These are phyloP conservation scores for Xerocomus spinulosus DNA, from an alignment of 768 basidiomycete species.

Conservation along the genomic window DNA sequence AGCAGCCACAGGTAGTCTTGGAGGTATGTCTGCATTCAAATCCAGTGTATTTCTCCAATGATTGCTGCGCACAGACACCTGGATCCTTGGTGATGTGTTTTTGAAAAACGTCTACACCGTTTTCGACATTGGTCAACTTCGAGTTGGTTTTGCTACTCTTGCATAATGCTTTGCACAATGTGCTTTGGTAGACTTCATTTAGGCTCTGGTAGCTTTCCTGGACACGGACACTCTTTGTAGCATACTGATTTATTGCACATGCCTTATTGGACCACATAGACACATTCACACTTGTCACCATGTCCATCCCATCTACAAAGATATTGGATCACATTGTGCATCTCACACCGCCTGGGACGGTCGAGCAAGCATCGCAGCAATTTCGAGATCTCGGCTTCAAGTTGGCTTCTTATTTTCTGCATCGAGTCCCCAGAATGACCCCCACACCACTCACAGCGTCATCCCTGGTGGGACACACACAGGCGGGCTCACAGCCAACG, in stretches of 20 bases:
- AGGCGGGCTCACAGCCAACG: slow-evolving; percentile 59
- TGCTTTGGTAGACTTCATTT: not conserved
- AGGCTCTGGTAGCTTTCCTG: slow-evolving; percentile 1
- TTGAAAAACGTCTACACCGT: slow-evolving; percentile 43
- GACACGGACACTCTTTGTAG: not conserved
- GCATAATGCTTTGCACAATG: slow-evolving; percentile 8
- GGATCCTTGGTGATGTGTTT: slow-evolving; percentile 40
- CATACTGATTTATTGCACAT: not conserved
- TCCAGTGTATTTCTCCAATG: not conserved
- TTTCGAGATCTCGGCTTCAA: slow-evolving; percentile 64
- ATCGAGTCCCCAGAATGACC: not conserved
- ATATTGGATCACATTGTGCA: slow-evolving; percentile 68
- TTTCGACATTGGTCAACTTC: slow-evolving; percentile 38
- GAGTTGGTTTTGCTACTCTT: slow-evolving; percentile 40
- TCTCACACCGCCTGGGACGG: slow-evolving; percentile 59
- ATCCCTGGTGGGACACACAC: slow-evolving; percentile 62
- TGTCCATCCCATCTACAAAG: slow-evolving; percentile 34
- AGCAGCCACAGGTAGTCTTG: slow-evolving; percentile 10
- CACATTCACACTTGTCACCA: not conserved
- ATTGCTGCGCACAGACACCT: slow-evolving; percentile 17
- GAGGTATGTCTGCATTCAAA: slow-evolving; percentile 11
- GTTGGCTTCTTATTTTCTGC: slow-evolving; percentile 33
- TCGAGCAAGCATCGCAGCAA: slow-evolving; percentile 45
- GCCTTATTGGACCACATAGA: no score
- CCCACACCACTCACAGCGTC: slow-evolving; percentile 41